Conservation (phyloP, 441 rosid genomes). For the Adansonia rubrostipa region DNA sequence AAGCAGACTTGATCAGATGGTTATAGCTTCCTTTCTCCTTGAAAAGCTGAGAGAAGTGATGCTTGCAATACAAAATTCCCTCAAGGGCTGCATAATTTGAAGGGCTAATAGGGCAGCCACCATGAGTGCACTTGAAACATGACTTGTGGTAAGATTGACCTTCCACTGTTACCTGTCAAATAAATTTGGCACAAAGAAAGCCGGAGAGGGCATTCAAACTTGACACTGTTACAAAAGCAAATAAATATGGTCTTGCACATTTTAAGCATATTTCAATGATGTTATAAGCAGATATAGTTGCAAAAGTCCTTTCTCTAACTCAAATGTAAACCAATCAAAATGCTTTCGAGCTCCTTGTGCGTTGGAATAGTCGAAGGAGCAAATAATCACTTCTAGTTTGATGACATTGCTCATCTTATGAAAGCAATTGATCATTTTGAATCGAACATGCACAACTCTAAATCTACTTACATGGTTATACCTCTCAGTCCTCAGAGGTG, state of each 20-base stretch:
- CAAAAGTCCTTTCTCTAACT: no score
- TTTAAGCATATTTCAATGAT: no score
- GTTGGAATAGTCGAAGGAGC: not conserved
- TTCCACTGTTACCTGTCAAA: conserved; percentile 83
- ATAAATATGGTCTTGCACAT: no score
- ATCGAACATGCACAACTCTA: conserved; percentile 10
- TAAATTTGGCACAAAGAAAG: not conserved
- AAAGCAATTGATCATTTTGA: not conserved
- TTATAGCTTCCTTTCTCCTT: conserved; percentile 96
- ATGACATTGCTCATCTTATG: not conserved
- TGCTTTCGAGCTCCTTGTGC: not conserved
- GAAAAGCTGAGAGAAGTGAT: conserved; percentile 94
- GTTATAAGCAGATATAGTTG: no score
- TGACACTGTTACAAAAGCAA: no score
- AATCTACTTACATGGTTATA: not conserved
- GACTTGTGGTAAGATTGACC: conserved; percentile 89
- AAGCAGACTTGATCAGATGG: conserved; percentile 83
- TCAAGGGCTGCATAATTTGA: conserved; percentile 97
- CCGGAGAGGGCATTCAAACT: no score
- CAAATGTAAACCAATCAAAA: not conserved
- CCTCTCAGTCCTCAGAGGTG: not conserved
- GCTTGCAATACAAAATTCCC: conserved; percentile 90
- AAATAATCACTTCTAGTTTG: conserved; percentile 1
- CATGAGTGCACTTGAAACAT: conserved; percentile 94
- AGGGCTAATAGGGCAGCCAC: conserved; percentile 88